Evolutionary conservation across 2,329 filamentous ascomycete species (phyloP), one percentile per base, ranked within the genome.

Genomic region (Alternaria solani): DNA sequence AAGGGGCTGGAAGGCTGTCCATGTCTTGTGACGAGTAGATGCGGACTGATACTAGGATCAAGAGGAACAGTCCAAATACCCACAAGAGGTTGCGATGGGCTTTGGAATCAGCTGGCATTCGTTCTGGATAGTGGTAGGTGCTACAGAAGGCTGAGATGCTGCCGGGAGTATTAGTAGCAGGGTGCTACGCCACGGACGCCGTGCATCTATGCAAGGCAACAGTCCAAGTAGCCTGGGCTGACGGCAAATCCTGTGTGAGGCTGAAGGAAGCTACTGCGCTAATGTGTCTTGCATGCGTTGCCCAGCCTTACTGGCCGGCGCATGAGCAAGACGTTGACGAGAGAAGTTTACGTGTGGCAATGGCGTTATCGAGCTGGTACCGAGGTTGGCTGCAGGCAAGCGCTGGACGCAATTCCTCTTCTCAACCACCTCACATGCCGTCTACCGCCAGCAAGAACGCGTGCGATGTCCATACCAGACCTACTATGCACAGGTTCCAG

Each of bases 1-100:
- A 71, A 32, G 62, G 53, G 16, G 55, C 55, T 30, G 57, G 61
- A 48, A 71, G 60, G 30, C 34, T 65, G 34, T 70, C 61, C 68
- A 71, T 69, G 20, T 43, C 34, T 34, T 43, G 44, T 36, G 57
- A 53, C 39, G 43, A 36, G 58, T 48, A 43, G 11, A 48, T n/a
- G 36, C 26, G 58, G 23, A 61, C 9, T 16, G 54, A 61, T 20
- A 38, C 23, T 3, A 57, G 47, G n/a, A 57, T 36, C 34, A 61
- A 23, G n/a, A 38, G 25, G 4, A 63, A 44, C 30, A 63, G 12
- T 39, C 38, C 60, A 14, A 63, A 26, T 8, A 48, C 28, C 60
- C 60, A 65, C 43, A 56, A 28, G 16, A 62, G 47, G 23, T 42
- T 61, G 54, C 54, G 58, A 26, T 36, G 47, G n/a, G 9, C 25